Evolutionary conservation across 2,329 filamentous ascomycete genomes (phyloP).

Genomic region (Trichophyton mentagrophytes): DNA sequence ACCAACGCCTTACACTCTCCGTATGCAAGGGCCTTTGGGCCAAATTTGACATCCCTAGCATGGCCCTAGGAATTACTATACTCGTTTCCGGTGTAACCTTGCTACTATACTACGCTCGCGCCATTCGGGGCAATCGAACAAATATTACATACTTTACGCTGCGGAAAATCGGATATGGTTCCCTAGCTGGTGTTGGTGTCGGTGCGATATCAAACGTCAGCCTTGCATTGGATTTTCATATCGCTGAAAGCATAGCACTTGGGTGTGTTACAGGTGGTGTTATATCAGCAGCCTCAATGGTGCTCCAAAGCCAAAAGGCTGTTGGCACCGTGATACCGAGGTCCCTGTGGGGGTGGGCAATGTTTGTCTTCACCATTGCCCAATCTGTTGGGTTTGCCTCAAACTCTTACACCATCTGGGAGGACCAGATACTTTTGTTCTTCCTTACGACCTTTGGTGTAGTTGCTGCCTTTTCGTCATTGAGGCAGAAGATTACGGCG

Average conservation of each 20-base stretch:
- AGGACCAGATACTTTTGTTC: conserved; percentile 86
- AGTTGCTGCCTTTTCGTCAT: conserved; percentile 58
- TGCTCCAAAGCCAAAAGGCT: conserved; percentile 27
- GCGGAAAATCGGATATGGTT: conserved; percentile 38
- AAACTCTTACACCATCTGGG: conserved; percentile 98
- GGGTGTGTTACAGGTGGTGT: conserved; percentile 35
- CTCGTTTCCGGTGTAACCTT: conserved; percentile 55
- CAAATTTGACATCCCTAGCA: conserved; percentile 74
- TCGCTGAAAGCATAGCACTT: conserved; percentile 26
- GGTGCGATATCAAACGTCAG: conserved; percentile 18
- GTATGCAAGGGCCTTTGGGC: conserved; percentile 83
- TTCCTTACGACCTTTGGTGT: conserved; percentile 81
- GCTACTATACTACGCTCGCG: conserved; percentile 59
- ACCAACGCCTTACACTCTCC: conserved; percentile 64
- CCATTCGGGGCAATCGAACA: conserved; percentile 40
- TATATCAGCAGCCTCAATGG: conserved; percentile 28
- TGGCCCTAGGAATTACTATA: conserved; percentile 65
- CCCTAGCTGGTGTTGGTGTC: conserved; percentile 29
- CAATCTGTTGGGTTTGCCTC: conserved; percentile 91
- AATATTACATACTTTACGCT: conserved; percentile 43
- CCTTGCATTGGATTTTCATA: conserved; percentile 19
- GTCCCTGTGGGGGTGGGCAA: conserved; percentile 82
- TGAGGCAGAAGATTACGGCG: conserved; percentile 53
- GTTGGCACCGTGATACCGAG: conserved; percentile 48
- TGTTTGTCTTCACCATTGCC: conserved; percentile 65